A percentile compares a stretch with the other conserved stretches of the same genome.
Conservation (phyloP, 2,329 filamentous ascomycete species). For the Colletotrichum melonis region DNA sequence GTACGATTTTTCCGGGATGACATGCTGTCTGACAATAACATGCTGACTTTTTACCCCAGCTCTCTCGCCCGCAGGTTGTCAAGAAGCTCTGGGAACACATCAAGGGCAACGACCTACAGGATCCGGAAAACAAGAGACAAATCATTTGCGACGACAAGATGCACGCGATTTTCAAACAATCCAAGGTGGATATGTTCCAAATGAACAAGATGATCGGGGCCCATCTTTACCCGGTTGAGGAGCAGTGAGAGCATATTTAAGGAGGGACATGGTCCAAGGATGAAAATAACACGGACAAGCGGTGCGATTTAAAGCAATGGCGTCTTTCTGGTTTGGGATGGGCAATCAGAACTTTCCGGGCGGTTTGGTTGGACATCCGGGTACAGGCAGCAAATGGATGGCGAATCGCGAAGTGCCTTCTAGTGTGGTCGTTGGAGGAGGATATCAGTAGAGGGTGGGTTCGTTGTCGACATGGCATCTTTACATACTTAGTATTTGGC, state of each 20-base stretch:
- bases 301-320: conserved; percentile 7
- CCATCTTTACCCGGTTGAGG: conserved; percentile 87
- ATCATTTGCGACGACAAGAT: conserved; percentile 93
- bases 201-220: conserved; percentile 97
- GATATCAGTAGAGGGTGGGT: neutral
- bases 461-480: conserved; percentile 4
- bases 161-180: conserved; percentile 90
- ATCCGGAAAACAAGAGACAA: conserved; percentile 90
- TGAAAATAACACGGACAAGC: neutral
- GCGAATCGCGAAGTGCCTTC: conserved; percentile 1
- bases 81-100: conserved; percentile 98
- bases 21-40: neutral
- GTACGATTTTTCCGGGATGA: conserved; percentile 49
- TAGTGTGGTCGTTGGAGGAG: neutral
- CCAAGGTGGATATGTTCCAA: conserved; percentile 97
- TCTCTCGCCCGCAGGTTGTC: conserved; percentile 94
- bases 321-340: conserved; percentile 31
- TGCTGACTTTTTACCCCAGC: conserved; percentile 58
- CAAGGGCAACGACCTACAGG: conserved; percentile 87
- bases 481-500: neutral
- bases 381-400: conserved; percentile 15
- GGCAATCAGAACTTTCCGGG: conserved; percentile 17
- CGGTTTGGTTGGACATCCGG: conserved; percentile 22
- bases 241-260: conserved; percentile 38
- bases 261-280: neutral